Evolutionary conservation across 1,284 basidiomycete genomes (phyloP).

Genomic region (Bondarzewia mesenterica): DNA sequence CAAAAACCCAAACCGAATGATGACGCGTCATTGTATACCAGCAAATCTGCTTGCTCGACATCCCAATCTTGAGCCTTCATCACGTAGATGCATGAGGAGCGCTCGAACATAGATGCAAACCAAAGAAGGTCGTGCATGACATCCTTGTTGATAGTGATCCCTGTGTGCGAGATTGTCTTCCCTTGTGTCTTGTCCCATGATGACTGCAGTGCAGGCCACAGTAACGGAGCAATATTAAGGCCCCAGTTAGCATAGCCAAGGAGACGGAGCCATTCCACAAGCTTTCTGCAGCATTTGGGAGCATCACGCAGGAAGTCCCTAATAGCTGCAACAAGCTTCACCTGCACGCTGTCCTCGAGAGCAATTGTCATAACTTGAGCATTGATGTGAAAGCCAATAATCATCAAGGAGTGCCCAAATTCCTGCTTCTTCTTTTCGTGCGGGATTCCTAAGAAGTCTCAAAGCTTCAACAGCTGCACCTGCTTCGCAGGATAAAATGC

Average conservation of each 20-base stretch:
- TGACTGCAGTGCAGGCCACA: background rate
- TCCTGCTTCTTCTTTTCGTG: constrained; percentile 3
- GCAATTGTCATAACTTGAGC: background rate
- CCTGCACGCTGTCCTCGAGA: background rate
- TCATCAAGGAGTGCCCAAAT: background rate
- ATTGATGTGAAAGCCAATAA: constrained; percentile 3
- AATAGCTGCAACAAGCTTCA: background rate
- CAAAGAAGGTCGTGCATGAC: constrained; percentile 23
- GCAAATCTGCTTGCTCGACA: constrained; percentile 14
- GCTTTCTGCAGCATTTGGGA: constrained; percentile 7
- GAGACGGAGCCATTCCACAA: constrained; percentile 22
- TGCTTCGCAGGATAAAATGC: constrained; percentile 2
- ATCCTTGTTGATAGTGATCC: constrained; percentile 22
- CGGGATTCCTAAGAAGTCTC: constrained; percentile 4
- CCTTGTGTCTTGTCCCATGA: constrained; percentile 21
- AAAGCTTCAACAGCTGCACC: background rate
- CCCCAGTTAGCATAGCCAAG: constrained; percentile 33
- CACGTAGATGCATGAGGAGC: constrained; percentile 20
- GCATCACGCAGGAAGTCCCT: constrained; percentile 2
- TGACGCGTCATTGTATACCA: constrained; percentile 24
- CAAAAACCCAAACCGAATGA: constrained; percentile 23
- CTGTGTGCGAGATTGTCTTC: constrained; percentile 9
- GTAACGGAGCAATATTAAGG: constrained; percentile 16
- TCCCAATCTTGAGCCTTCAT: constrained; percentile 21
- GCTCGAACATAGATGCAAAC: constrained; percentile 20